Conservation (phyloP, 257 asterid species). For the Verbascum thapsus region DNA sequence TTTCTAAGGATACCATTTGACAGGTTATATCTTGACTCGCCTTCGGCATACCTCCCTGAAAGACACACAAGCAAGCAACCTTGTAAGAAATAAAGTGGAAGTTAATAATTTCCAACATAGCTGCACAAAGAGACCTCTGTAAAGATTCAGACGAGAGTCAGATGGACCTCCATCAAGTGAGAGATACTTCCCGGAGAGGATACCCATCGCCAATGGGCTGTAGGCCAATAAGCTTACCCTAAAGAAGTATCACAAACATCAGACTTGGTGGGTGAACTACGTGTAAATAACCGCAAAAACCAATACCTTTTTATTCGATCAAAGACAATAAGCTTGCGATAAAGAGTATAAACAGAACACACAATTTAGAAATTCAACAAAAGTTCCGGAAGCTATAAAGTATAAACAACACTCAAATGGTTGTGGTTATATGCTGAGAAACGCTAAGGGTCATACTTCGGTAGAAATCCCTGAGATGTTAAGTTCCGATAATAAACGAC, state of each 20-base stretch:
- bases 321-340: conserved; percentile 1
- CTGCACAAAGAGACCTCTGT: conserved; percentile 57
- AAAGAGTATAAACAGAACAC: background rate
- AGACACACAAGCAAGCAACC: conserved; percentile 23
- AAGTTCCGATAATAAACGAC: background rate
- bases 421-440: background rate
- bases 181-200: conserved; percentile 87
- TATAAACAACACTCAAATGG: background rate
- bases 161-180: conserved; percentile 59
- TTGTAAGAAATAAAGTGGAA: conserved; percentile 23
- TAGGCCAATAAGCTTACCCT: conserved; percentile 71
- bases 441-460: background rate
- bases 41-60: conserved; percentile 82
- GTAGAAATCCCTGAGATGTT: conserved; percentile 5
- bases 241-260: conserved; percentile 19
- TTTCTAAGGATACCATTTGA: conserved; percentile 45
- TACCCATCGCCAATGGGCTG: conserved; percentile 97
- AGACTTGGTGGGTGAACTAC: background rate
- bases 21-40: conserved; percentile 84
- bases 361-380: background rate
- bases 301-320: background rate
- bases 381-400: background rate
- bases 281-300: conserved; percentile 7
- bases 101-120: conserved; percentile 15
- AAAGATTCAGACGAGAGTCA: conserved; percentile 64